A percentile compares a stretch with the other conserved stretches of the same genome.
These are phyloP conservation scores for Chaetomium cochliodes DNA, from an alignment of 495 filamentous ascomycete species.

Conservation along the genomic window DNA sequence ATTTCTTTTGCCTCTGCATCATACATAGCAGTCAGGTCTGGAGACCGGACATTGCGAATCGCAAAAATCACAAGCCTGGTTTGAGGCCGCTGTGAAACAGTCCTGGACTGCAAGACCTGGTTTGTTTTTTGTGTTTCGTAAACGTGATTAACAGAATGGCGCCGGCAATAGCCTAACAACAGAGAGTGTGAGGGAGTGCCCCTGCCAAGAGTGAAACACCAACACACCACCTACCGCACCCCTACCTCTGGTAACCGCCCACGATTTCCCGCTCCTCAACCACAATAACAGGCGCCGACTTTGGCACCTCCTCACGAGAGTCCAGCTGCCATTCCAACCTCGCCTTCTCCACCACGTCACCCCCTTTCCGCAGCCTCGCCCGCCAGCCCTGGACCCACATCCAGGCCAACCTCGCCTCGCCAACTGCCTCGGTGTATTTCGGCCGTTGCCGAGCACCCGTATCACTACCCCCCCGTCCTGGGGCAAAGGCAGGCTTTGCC, in stretches of 20 bases:
- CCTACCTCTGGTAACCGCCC: background rate
- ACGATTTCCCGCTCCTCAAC: background rate
- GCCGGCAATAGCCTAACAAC: background rate
- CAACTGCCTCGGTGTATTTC: slow-evolving; percentile 4
- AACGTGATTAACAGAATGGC: background rate
- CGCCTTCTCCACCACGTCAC: slow-evolving; percentile 26
- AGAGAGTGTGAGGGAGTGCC: background rate
- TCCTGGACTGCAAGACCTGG: no score
- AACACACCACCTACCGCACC: background rate
- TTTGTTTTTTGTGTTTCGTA: background rate
- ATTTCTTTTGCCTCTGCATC: background rate
- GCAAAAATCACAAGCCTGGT: background rate
- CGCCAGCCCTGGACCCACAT: slow-evolving; percentile 32
- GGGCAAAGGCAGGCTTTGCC: background rate
- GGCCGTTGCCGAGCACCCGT: background rate
- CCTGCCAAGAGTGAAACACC: background rate
- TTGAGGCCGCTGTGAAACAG: no score
- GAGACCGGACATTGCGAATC: background rate
- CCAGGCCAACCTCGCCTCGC: slow-evolving; percentile 24
- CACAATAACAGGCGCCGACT: slow-evolving; percentile 9
- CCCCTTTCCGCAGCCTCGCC: slow-evolving; percentile 18
- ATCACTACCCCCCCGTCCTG: background rate
- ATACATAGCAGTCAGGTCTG: background rate
- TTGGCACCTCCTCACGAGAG: background rate
- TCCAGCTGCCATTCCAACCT: slow-evolving; percentile 28